These are phyloP conservation scores for Fusarium domesticum DNA, from an alignment of 2,329 filamentous ascomycete species.

Conservation along the genomic window DNA sequence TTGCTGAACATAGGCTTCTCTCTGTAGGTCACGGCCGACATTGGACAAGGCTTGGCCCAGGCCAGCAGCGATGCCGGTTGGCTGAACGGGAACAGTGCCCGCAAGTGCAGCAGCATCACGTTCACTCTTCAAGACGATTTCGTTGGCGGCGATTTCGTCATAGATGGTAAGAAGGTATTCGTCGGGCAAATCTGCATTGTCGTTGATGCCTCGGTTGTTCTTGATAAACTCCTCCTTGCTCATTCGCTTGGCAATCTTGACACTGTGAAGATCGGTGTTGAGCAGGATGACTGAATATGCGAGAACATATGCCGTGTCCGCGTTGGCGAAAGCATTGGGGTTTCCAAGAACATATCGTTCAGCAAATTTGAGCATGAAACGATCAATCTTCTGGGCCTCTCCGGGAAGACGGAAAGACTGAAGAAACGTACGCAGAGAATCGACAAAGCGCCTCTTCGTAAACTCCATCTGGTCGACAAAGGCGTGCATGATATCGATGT, in stretches of 20 bases:
- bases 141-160: slow-evolving; percentile 85
- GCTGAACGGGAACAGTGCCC: slow-evolving; percentile 57
- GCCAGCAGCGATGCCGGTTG: slow-evolving; percentile 72
- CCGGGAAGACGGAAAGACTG: slow-evolving; percentile 94
- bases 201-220: slow-evolving; percentile 98
- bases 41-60: slow-evolving; percentile 88
- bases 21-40: slow-evolving; percentile 84
- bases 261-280: slow-evolving; percentile 93
- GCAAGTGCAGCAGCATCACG: slow-evolving; percentile 82
- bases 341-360: slow-evolving; percentile 94
- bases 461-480: slow-evolving; percentile 98
- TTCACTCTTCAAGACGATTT: slow-evolving; percentile 93
- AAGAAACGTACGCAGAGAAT: slow-evolving; percentile 84
- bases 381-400: slow-evolving; percentile 98
- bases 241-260: slow-evolving; percentile 82
- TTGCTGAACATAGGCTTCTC: slow-evolving; percentile 90
- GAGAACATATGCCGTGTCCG: slow-evolving; percentile 94
- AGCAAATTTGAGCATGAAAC: slow-evolving; percentile 98
- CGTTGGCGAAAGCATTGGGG: slow-evolving; percentile 95
- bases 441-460: slow-evolving; percentile 83
- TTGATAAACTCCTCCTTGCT: slow-evolving; percentile 97
- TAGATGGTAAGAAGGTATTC: slow-evolving; percentile 89
- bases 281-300: slow-evolving; percentile 96
- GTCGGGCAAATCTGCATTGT: slow-evolving; percentile 86
- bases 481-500: slow-evolving; percentile 96